These are phyloP conservation scores for Ophiostoma ulmi DNA, from an alignment of 2,329 filamentous ascomycete species.

Conservation along the genomic window DNA sequence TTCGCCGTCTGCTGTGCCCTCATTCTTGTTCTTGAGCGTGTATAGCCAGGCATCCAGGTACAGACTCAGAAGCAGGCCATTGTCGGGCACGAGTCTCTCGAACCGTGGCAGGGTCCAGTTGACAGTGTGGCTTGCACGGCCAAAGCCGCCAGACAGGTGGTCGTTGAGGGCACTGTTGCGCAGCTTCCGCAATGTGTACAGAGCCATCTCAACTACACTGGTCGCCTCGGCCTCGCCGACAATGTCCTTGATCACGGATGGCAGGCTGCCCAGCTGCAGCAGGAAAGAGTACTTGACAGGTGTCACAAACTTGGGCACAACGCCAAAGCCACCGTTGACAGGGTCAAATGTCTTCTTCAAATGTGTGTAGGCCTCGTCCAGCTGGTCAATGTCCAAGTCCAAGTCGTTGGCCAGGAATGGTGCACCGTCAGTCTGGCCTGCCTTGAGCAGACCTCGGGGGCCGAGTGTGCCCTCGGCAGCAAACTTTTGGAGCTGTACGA, in stretches of 20 bases:
- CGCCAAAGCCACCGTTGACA: slow-evolving; percentile 72
- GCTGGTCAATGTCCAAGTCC: slow-evolving; percentile 77
- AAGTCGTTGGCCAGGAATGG: slow-evolving; percentile 45
- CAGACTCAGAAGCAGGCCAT: slow-evolving; percentile 74
- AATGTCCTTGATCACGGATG: slow-evolving; percentile 71
- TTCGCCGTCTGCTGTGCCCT: slow-evolving; percentile 46
- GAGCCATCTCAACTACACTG: slow-evolving; percentile 69
- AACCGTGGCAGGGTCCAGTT: slow-evolving; percentile 96
- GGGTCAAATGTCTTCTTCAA: slow-evolving; percentile 77
- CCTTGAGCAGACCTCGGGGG: slow-evolving; percentile 34
- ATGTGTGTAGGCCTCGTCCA: slow-evolving; percentile 83
- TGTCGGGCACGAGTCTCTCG: slow-evolving; percentile 94
- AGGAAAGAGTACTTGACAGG: slow-evolving; percentile 80
- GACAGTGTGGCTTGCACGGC: slow-evolving; percentile 78
- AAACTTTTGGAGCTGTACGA: slow-evolving; percentile 76
- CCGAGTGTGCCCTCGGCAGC: slow-evolving; percentile 77
- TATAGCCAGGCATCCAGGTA: slow-evolving; percentile 82
- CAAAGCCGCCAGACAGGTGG: slow-evolving; percentile 53
- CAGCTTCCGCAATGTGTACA: slow-evolving; percentile 75
- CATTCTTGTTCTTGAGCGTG: slow-evolving; percentile 24
- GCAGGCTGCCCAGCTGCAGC: slow-evolving; percentile 66
- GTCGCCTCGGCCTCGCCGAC: slow-evolving; percentile 80
- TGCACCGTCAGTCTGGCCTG: slow-evolving; percentile 23
- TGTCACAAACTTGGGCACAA: slow-evolving; percentile 83
- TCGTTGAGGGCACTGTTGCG: slow-evolving; percentile 51